These are phyloP conservation scores for Kurtzmaniella quercitrusa DNA, from an alignment of 1,139 yeast species.

Conservation along the genomic window DNA sequence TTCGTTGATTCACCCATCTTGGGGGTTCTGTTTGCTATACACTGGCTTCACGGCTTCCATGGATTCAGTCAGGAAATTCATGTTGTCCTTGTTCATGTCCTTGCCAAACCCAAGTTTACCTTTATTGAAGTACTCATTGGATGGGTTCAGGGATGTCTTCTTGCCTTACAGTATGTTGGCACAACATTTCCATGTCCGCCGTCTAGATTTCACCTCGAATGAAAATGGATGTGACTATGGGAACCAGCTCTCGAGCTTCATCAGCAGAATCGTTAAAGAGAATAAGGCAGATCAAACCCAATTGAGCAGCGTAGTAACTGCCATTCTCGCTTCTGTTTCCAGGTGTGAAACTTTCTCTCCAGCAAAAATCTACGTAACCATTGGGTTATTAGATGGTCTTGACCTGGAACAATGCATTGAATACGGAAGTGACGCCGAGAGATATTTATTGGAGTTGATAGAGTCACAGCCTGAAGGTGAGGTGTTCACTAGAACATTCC, in stretches of 20 bases:
- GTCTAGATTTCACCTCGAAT: conserved; percentile 17
- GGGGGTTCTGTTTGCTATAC: conserved; percentile 71
- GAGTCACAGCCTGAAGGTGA: conserved; percentile 58
- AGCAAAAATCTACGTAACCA: conserved; percentile 57
- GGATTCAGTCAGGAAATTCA: conserved; percentile 72
- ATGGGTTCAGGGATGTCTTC: conserved; percentile 47
- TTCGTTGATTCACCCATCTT: conserved; percentile 55
- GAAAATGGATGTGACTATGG: conserved; percentile 55
- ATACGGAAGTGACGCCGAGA: conserved; percentile 28
- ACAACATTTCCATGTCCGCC: conserved; percentile 46
- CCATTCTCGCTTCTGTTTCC: conserved; percentile 45
- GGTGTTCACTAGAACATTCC: conserved; percentile 46
- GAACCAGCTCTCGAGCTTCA: conserved; percentile 41
- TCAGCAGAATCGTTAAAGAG: conserved; percentile 18
- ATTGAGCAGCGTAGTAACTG: conserved; percentile 23
- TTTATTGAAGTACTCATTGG: conserved; percentile 44
- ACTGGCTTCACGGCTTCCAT: conserved; percentile 76
- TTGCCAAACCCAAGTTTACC: conserved; percentile 47
- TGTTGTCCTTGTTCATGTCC: conserved; percentile 53
- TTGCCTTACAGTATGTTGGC: conserved; percentile 68
- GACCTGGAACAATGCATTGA: conserved; percentile 18
- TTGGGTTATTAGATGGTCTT: conserved; percentile 57
- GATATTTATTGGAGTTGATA: conserved; percentile 39
- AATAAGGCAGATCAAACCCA: background rate
- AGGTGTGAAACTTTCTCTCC: conserved; percentile 62